phyloP scores from a whole-genome alignment of 805 yeast genomes.

The Candida dajiaensis region DNA sequence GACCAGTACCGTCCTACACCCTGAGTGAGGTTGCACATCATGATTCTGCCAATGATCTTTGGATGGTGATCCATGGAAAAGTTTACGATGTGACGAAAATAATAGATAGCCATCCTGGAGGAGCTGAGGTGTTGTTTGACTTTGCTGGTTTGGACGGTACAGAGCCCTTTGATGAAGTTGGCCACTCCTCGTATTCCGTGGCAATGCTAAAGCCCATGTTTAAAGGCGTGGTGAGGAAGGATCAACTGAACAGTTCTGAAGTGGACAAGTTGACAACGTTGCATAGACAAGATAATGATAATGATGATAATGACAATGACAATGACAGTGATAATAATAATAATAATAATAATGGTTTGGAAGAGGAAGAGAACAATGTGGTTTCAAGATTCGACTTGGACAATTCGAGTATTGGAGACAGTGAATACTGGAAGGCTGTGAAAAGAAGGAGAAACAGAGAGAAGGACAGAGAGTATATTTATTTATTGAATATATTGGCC shows the following conservation, averaged over 20 bases:
- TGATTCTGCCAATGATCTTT: slow-evolving; percentile 40
- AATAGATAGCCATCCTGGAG: slow-evolving; percentile 69
- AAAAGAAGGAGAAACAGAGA: slow-evolving; percentile 1
- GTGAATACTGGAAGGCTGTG: slow-evolving; percentile 11
- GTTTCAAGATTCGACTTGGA: slow-evolving; percentile 5
- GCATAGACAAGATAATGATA: neutral
- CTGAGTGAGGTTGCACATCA: slow-evolving; percentile 17
- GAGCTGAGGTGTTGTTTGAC: slow-evolving; percentile 63
- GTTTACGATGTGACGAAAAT: slow-evolving; percentile 71
- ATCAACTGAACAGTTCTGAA: neutral
- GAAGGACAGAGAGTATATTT: slow-evolving; percentile 8
- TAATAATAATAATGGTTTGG: slow-evolving; percentile 4
- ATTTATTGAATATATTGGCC: slow-evolving; percentile 2
- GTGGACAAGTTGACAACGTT: neutral
- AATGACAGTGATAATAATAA: neutral
- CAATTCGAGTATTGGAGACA: slow-evolving; percentile 22
- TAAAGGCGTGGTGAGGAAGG: slow-evolving; percentile 66
- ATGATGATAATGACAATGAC: neutral
- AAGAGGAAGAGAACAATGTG: neutral
- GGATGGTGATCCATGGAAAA: slow-evolving; percentile 79
- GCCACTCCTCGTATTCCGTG: slow-evolving; percentile 93
- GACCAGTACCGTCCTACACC: slow-evolving; percentile 4
- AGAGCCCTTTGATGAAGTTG: slow-evolving; percentile 84
- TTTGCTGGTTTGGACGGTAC: slow-evolving; percentile 79
- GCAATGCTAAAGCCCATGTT: slow-evolving; percentile 61